Evolutionary conservation across 768 basidiomycete species (phyloP).

Genomic region (Russula sp.): DNA sequence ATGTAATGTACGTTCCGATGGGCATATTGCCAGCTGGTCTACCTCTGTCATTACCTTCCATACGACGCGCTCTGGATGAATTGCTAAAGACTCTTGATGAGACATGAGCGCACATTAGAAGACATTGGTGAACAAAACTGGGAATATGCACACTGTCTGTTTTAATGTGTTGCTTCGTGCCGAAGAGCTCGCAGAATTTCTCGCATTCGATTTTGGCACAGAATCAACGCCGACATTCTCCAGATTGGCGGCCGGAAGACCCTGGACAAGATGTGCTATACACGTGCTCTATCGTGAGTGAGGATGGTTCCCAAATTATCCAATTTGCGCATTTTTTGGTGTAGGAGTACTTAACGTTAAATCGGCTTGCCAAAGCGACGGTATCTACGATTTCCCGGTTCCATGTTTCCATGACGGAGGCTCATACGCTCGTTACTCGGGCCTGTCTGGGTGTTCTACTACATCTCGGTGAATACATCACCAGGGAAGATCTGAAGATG

Average conservation of each 20-base stretch:
- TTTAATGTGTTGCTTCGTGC: slow-evolving; percentile 4
- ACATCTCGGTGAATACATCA: neutral
- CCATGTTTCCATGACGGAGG: neutral
- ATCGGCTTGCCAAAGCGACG: neutral
- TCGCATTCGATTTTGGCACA: neutral
- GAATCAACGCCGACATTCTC: neutral
- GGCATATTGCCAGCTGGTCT: neutral
- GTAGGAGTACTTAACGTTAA: slow-evolving; percentile 2
- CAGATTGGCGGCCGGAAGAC: slow-evolving; percentile 1
- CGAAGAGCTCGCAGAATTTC: slow-evolving; percentile 3
- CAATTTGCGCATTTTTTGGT: slow-evolving; percentile 12
- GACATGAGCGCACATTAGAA: neutral
- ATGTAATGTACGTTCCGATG: slow-evolving; percentile 4
- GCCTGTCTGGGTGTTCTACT: neutral
- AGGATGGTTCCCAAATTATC: neutral
- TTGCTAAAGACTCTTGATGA: neutral
- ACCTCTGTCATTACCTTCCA: neutral
- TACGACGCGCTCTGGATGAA: neutral
- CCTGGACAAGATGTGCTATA: neutral
- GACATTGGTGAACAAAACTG: neutral
- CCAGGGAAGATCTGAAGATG: neutral
- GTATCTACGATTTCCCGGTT: neutral
- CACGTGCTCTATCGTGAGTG: neutral
- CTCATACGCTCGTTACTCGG: neutral
- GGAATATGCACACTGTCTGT: neutral